These are phyloP conservation scores for Tephrocybe sp. DNA, from an alignment of 768 basidiomycete species.

Conservation along the genomic window DNA sequence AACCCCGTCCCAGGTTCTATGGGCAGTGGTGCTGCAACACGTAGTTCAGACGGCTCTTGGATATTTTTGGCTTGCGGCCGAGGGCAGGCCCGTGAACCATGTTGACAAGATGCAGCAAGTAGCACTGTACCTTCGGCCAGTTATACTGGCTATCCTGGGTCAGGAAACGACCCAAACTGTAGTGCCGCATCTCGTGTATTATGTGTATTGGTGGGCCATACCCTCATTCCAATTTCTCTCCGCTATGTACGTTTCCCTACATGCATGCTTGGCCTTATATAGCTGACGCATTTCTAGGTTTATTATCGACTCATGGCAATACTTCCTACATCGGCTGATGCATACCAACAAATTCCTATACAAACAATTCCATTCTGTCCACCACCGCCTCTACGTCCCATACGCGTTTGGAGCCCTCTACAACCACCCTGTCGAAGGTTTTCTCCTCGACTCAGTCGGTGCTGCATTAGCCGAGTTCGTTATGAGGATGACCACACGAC, in stretches of 20 bases:
- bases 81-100: conserved; percentile 32
- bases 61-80: conserved; percentile 58
- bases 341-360: conserved; percentile 91
- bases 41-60: conserved; percentile 79
- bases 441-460: conserved; percentile 84
- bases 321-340: conserved; percentile 91
- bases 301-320: conserved; percentile 97
- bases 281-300: conserved; percentile 49
- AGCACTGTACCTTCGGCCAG: conserved; percentile 35
- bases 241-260: conserved; percentile 70
- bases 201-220: conserved; percentile 91
- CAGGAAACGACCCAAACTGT: conserved; percentile 36
- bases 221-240: conserved; percentile 69
- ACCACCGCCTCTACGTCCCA: conserved; percentile 94
- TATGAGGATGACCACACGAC: conserved; percentile 71
- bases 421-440: conserved; percentile 95
- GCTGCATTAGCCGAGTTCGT: conserved; percentile 71
- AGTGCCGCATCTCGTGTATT: conserved; percentile 44
- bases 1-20: conserved; percentile 66
- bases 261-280: neutral
- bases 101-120: conserved; percentile 39
- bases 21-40: conserved; percentile 86
- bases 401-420: conserved; percentile 97
- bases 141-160: conserved; percentile 38
- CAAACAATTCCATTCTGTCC: conserved; percentile 87